Evolutionary conservation across 1,284 basidiomycete species (phyloP).

Genomic region (Laetiporus sulphureus): DNA sequence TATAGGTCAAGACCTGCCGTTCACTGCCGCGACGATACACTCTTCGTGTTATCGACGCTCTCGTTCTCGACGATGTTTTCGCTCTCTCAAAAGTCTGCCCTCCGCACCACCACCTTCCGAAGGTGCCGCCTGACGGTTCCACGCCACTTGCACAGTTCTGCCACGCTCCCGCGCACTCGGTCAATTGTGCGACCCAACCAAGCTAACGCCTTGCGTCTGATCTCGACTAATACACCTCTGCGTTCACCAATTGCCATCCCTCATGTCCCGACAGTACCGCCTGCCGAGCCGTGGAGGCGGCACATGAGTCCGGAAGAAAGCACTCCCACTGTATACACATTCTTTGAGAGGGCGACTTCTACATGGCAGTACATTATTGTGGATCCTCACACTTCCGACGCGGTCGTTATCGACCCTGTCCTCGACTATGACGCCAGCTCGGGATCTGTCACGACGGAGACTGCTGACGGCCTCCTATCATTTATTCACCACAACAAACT

Average conservation of each 20-base stretch:
- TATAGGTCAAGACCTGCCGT: too few relatives aligned
- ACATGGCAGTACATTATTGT: conserved; percentile 34
- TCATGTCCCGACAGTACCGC: too few relatives aligned
- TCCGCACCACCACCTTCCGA: neutral
- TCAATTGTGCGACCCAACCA: too few relatives aligned
- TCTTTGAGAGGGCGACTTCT: conserved; percentile 27
- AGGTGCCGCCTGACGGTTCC: too few relatives aligned
- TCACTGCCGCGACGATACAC: too few relatives aligned
- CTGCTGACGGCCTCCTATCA: conserved; percentile 29
- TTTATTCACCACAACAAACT: conserved; percentile 28
- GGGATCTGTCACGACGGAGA: conserved; percentile 26
- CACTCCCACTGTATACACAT: conserved; percentile 24
- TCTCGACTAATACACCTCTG: too few relatives aligned
- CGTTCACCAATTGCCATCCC: too few relatives aligned
- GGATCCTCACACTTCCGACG: conserved; percentile 26
- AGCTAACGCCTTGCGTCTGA: too few relatives aligned
- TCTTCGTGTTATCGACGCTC: too few relatives aligned
- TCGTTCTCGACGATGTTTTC: too few relatives aligned
- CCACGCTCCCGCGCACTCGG: too few relatives aligned
- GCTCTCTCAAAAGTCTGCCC: neutral
- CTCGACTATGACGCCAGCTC: conserved; percentile 32
- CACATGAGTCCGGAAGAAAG: conserved; percentile 18
- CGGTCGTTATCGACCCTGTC: conserved; percentile 32
- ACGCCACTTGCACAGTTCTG: too few relatives aligned
- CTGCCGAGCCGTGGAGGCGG: conserved; percentile 20